Conservation (phyloP, 768 basidiomycete species). For the Tylopilus sp. region DNA sequence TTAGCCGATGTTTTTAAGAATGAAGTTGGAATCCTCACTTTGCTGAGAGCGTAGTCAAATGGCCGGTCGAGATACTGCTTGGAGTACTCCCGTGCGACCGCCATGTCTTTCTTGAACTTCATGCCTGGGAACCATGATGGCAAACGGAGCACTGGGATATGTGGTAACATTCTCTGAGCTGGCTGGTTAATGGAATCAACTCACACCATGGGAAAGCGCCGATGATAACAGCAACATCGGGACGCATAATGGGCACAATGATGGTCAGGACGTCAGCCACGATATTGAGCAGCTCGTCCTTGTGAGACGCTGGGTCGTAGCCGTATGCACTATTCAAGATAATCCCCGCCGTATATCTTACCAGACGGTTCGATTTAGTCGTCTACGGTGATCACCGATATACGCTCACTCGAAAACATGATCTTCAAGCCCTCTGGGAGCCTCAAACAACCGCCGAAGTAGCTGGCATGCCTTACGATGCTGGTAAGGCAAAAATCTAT, state of each 20-base stretch:
- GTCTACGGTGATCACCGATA: too few species aligned
- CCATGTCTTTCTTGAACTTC: slow-evolving; percentile 6
- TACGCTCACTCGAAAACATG: slow-evolving; percentile 9
- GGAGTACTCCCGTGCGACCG: neutral
- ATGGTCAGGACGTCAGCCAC: neutral
- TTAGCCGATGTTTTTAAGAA: neutral
- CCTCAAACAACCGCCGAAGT: neutral
- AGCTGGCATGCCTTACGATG: slow-evolving; percentile 5
- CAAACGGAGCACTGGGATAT: slow-evolving; percentile 1
- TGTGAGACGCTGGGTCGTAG: neutral
- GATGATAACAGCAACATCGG: neutral
- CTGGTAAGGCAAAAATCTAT: neutral
- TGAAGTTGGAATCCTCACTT: neutral
- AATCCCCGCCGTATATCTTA: neutral
- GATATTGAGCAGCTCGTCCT: neutral
- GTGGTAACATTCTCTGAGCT: neutral
- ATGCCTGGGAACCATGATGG: slow-evolving; percentile 5
- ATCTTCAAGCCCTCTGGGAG: neutral
- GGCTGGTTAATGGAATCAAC: too few species aligned
- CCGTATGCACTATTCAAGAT: slow-evolving; percentile 3
- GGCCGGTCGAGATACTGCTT: neutral
- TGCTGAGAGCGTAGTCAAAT: slow-evolving; percentile 3
- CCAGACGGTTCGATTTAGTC: neutral
- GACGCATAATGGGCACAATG: neutral
- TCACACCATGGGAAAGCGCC: neutral